These are phyloP conservation scores for Neofusicoccum cordaticola DNA, from an alignment of 2,329 filamentous ascomycete species.

Conservation along the genomic window DNA sequence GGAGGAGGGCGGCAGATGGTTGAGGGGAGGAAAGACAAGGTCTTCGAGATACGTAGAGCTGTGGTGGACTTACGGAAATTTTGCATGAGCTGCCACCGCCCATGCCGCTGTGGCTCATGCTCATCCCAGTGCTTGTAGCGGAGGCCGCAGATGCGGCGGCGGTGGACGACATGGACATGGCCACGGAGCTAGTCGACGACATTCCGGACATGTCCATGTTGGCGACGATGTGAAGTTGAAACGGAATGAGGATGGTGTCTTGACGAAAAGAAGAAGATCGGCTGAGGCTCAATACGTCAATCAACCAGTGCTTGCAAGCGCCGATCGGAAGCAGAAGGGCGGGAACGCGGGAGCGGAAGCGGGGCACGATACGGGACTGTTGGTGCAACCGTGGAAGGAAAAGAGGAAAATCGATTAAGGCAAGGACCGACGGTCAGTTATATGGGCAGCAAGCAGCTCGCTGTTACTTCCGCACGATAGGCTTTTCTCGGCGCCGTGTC, in stretches of 20 bases:
- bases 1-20: background rate
- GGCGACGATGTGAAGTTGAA: background rate
- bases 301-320: background rate
- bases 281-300: background rate
- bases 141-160: background rate
- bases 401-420: background rate
- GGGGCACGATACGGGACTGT: background rate
- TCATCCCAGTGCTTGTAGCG: background rate
- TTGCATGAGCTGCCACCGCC: constrained; percentile 31
- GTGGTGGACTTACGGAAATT: constrained; percentile 33
- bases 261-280: background rate
- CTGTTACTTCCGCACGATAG: background rate
- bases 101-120: constrained; percentile 5
- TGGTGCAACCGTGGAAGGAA: background rate
- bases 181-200: constrained; percentile 5
- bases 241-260: background rate
- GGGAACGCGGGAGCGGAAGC: background rate
- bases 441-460: background rate
- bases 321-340: background rate
- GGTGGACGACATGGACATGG: background rate
- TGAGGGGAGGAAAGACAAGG: background rate
- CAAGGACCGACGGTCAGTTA: background rate
- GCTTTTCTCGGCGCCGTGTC: background rate
- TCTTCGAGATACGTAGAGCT: too few relatives aligned
- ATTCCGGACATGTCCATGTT: constrained; percentile 1